Evolutionary conservation across 2,329 filamentous ascomycete species (phyloP), one percentile per base, ranked within the genome.

Genomic region (Phoma sp.): DNA sequence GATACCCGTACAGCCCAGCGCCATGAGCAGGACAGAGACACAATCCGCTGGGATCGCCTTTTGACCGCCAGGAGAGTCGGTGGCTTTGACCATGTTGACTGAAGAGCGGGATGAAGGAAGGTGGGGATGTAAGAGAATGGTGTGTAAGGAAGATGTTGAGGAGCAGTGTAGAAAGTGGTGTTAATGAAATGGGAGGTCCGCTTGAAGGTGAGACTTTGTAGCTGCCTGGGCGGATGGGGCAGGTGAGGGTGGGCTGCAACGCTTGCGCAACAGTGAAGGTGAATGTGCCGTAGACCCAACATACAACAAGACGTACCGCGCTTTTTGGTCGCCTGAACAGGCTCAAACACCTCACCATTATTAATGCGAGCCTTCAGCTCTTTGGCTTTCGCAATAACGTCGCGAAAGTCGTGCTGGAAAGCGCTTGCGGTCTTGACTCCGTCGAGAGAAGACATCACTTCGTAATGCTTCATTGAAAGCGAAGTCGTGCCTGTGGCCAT

Each of bases 1-100:
- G 37, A 72, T 60, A 13, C 54, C 56, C 6, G 57, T 62, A 3
- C 15, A 62, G 35, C 64, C 70, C 6, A 60, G 46, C 12, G 65
- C 62, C 52, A 62, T 64, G 17, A 73, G 61, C n/a, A 71, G 41
- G 6, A 62, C 62, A 0, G 69, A 45, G 19, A 74, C 67, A 19
- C 43, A 50, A 22, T 73, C 68, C 3, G 57, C 64, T n/a, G 57
- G 27, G 25, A 65, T 54, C 47, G 61, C 52, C 54, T 65, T 70
- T 19, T 60, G 52, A n/a, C 40, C 36, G 7, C 41, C 35, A 17
- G 52, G 29, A 25, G 46, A 40, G n/a, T 50, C 41, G 35, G 31
- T 31, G 7, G 53, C 35, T 35, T 65, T 68, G 9, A 27, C 56
- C 67, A 70, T 70, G 15, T 8, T 62, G 39, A 35, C 19, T 25